These are phyloP conservation scores for Rhodomyrtus tomentosa DNA, from an alignment of 345 rosid species.

Conservation along the genomic window DNA sequence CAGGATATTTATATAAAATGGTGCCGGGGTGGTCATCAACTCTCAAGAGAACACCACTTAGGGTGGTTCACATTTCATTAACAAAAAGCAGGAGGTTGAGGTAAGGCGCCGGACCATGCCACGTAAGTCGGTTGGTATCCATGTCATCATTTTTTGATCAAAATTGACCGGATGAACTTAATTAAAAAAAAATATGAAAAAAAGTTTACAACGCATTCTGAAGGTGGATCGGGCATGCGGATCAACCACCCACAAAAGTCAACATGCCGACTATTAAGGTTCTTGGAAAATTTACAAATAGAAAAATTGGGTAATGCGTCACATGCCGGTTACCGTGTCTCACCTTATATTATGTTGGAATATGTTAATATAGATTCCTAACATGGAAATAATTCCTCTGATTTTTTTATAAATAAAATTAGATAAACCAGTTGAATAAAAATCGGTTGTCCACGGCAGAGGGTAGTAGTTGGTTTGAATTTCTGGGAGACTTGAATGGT, in stretches of 20 bases:
- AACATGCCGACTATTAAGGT: not conserved
- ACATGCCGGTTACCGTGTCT: not conserved
- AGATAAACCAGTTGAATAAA: not conserved
- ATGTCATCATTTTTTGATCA: too few species aligned
- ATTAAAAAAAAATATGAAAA: not conserved
- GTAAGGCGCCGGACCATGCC: too few species aligned
- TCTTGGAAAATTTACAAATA: not conserved
- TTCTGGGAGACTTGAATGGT: not conserved
- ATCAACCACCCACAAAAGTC: not conserved
- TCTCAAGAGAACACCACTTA: not conserved
- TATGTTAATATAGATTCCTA: not conserved
- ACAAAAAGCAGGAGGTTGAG: not conserved
- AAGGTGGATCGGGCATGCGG: not conserved
- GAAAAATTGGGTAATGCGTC: not conserved
- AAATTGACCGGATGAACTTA: too few species aligned
- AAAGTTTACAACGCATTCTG: not conserved
- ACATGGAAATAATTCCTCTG: not conserved
- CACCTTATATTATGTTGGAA: not conserved
- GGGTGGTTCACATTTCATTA: not conserved
- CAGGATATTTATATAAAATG: not conserved
- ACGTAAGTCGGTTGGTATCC: too few species aligned
- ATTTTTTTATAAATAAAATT: not conserved
- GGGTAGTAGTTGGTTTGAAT: slow-evolving; percentile 2
- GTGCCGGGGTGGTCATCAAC: not conserved
- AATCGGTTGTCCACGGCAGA: not conserved